A percentile compares a stretch with the other conserved stretches of the same genome.
These are phyloP conservation scores for Cicer judaicum DNA, from an alignment of 306 rosid genomes.

Conservation along the genomic window DNA sequence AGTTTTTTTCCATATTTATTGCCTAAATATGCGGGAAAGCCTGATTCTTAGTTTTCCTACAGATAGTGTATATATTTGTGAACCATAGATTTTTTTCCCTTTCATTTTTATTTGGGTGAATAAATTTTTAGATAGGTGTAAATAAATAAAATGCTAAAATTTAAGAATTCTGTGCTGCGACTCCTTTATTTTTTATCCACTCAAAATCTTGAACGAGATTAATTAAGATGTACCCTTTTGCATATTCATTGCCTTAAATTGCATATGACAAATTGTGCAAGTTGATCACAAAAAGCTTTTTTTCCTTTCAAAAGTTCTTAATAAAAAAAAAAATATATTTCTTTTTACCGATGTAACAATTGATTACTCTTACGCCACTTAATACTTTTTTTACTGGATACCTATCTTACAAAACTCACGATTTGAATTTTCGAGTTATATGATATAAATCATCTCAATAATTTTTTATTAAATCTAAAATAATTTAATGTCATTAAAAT, in stretches of 20 bases:
- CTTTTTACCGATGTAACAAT: too few species aligned
- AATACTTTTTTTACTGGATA: too few species aligned
- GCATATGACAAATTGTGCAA: too few species aligned
- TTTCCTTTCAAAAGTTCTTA: too few species aligned
- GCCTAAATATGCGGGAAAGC: slow-evolving; percentile 10
- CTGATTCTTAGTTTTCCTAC: slow-evolving; percentile 20
- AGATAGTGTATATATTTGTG: not conserved
- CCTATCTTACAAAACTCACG: too few species aligned
- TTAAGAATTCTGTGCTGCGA: not conserved
- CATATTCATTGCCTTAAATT: not conserved
- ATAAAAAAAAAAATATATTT: too few species aligned
- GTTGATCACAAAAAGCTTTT: too few species aligned
- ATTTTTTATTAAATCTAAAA: too few species aligned
- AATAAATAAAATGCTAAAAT: not conserved
- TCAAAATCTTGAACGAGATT: not conserved
- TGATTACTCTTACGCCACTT: too few species aligned
- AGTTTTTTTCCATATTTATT: slow-evolving; percentile 27
- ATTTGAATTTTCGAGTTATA: too few species aligned
- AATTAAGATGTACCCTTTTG: not conserved
- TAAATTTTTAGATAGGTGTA: not conserved
- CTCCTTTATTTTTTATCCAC: not conserved
- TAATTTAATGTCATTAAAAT: too few species aligned
- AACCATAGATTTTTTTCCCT: not conserved
- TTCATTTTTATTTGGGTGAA: not conserved
- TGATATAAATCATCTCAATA: too few species aligned